Base-by-base conservation (phyloP, 441 rosid genomes). In the Corymbia calophylla region DNA sequence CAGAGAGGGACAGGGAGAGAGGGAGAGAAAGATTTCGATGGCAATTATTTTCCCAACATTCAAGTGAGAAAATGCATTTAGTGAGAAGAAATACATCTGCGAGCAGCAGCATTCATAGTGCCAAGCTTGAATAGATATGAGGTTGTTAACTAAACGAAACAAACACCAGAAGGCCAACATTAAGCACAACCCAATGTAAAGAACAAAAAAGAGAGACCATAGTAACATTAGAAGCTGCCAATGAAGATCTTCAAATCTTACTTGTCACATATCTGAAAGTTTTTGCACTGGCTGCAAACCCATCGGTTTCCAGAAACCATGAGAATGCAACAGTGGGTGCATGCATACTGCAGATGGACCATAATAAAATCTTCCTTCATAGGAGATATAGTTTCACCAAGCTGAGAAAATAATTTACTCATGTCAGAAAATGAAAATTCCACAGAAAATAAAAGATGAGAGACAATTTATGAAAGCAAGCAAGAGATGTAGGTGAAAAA, bases 321-420 rank as follows among this genome's bases (percentile, higher is more conserved):
- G 88, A 97, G 92, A 86, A 93, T 92, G 91, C 99, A 97, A 91
- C 99, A 98, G 93, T 98, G 99, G 5, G 93, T 90, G 93, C 99
- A 98, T 88, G 98, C 95, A 91, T 95, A 96, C 93, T 97, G 99
- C 93, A 98, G 93, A 93, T 98, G 98, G 91, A 98, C 99, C 98
- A 98, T 97, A 92, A 98, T 98, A 93, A 97, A 98, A 91, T 97
- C 99, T 89, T 98, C 99, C 95, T 97, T 98, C 99, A 98, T 98
- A 3, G 99, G 99, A 92, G 93, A 93, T 92, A 98, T 98, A 87
- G 99, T 97, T 95, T 98, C 99, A 89, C 99, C 99, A 92, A 98
- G 99, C 99, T 98, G 96, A 21, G 92, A 77, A 89, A 82, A 88
- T 56, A 90, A 64, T 60, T 21, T 51, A 86, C 27, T 90, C 90